A percentile compares a stretch with the other conserved stretches of the same genome.
Evolutionary conservation across 192 early-diverging fungal genomes (phyloP).

Genomic region (Glomus cerebriforme): DNA sequence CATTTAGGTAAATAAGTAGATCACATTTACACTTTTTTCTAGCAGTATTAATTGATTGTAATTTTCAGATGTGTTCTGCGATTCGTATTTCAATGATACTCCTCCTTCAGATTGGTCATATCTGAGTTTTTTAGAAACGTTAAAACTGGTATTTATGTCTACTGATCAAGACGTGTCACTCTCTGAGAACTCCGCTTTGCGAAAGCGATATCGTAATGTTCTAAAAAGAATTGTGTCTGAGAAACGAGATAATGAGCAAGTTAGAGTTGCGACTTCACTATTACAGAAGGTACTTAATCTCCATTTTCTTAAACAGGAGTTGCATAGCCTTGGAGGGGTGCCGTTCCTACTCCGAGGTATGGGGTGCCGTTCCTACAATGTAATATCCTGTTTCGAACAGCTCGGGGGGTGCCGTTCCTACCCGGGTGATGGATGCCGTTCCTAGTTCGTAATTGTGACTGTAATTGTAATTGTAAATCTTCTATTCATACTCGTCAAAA

Average conservation of each 20-base stretch:
- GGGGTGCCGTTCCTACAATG: too few relatives aligned
- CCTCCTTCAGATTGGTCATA: neutral
- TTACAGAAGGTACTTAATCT: neutral
- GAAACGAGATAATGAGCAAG: conserved; percentile 4
- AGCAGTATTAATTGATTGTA: too few relatives aligned
- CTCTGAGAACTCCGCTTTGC: neutral
- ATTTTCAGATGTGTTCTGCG: neutral
- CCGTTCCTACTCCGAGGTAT: conserved; percentile 12
- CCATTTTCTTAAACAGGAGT: neutral
- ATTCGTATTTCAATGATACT: conserved; percentile 5
- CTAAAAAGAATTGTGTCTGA: neutral
- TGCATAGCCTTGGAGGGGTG: conserved; percentile 8
- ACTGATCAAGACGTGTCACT: neutral
- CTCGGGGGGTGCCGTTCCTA: too few relatives aligned
- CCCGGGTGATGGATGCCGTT: too few relatives aligned
- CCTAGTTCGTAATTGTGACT: neutral
- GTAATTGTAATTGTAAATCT: neutral
- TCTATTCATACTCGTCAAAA: neutral
- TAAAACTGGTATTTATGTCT: neutral
- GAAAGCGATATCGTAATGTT: neutral
- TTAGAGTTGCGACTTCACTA: neutral
- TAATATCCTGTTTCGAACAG: too few relatives aligned
- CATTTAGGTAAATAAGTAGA: too few relatives aligned
- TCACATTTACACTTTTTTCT: too few relatives aligned
- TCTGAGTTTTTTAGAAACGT: neutral